Percentiles rank a stretch among this genome's conserved stretches.
These are phyloP conservation scores for Ceriops zippeliana DNA, from an alignment of 345 rosid species.

Conservation along the genomic window DNA sequence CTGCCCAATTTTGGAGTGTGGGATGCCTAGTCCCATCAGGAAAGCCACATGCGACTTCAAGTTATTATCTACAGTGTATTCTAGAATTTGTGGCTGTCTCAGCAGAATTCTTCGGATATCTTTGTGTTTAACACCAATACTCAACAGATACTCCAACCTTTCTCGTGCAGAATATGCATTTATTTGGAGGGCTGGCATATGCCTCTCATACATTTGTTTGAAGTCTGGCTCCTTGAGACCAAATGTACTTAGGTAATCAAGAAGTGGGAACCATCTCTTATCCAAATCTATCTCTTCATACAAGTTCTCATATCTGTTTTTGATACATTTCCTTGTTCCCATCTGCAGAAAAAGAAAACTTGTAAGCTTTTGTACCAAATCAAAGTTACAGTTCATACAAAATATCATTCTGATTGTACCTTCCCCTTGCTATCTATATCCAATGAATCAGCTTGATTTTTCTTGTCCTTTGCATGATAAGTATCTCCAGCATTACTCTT, in stretches of 20 bases:
- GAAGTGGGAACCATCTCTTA: conserved; percentile 78
- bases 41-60: conserved; percentile 79
- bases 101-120: conserved; percentile 78
- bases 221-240: conserved; percentile 85
- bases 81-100: conserved; percentile 91
- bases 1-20: conserved; percentile 81
- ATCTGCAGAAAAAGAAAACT: conserved; percentile 39
- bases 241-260: conserved; percentile 72
- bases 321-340: conserved; percentile 26
- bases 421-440: conserved; percentile 34
- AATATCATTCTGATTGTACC: conserved; percentile 37
- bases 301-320: conserved; percentile 51
- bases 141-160: conserved; percentile 80
- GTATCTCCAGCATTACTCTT: conserved; percentile 14
- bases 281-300: conserved; percentile 72
- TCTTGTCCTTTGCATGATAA: conserved; percentile 20
- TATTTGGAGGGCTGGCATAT: conserved; percentile 76
- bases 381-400: neutral
- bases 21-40: conserved; percentile 70
- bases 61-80: conserved; percentile 81
- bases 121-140: conserved; percentile 82
- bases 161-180: conserved; percentile 77
- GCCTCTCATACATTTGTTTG: conserved; percentile 82
- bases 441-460: conserved; percentile 35
- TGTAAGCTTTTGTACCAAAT: conserved; percentile 1